A percentile compares a stretch with the other conserved stretches of the same genome.
Conservation (phyloP, 352 stramenopile species). For the Pythium volutum region DNA sequence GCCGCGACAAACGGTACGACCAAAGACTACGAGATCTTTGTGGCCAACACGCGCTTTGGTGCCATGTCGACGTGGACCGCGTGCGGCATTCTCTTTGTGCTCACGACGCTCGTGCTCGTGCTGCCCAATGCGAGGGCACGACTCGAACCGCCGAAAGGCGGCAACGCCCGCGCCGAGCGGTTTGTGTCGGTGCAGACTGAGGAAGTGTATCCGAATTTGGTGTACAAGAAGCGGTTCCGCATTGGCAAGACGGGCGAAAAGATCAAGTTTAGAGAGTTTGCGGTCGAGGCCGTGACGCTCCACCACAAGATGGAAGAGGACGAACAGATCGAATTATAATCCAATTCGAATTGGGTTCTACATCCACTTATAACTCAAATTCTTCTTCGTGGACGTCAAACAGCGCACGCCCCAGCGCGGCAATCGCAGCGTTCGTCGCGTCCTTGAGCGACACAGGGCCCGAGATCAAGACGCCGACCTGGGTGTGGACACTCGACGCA, state of each 20-base stretch:
- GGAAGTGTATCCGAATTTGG: constrained; percentile 61
- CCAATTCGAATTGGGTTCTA: neutral
- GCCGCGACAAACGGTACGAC: neutral
- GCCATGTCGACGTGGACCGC: constrained; percentile 46
- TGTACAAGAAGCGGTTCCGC: constrained; percentile 69
- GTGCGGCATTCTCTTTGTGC: constrained; percentile 48
- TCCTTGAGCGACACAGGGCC: constrained; percentile 17
- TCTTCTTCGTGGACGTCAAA: constrained; percentile 28
- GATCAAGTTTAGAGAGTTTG: constrained; percentile 65
- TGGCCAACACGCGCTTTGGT: constrained; percentile 61
- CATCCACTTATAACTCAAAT: constrained; percentile 20
- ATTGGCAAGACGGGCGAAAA: constrained; percentile 56
- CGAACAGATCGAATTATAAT: constrained; percentile 1
- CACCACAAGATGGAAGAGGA: constrained; percentile 45
- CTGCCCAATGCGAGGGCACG: constrained; percentile 51
- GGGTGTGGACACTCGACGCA: neutral
- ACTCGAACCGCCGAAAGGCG: constrained; percentile 41
- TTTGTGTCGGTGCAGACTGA: constrained; percentile 74
- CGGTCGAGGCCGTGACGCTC: constrained; percentile 59
- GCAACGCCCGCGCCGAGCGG: constrained; percentile 48
- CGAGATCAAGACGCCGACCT: constrained; percentile 18
- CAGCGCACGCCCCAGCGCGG: neutral
- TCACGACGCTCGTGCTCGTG: constrained; percentile 55
- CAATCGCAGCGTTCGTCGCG: constrained; percentile 13
- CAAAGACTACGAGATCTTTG: constrained; percentile 35